Conservation (phyloP, 257 asterid genomes). For the Jacaranda copaia region DNA sequence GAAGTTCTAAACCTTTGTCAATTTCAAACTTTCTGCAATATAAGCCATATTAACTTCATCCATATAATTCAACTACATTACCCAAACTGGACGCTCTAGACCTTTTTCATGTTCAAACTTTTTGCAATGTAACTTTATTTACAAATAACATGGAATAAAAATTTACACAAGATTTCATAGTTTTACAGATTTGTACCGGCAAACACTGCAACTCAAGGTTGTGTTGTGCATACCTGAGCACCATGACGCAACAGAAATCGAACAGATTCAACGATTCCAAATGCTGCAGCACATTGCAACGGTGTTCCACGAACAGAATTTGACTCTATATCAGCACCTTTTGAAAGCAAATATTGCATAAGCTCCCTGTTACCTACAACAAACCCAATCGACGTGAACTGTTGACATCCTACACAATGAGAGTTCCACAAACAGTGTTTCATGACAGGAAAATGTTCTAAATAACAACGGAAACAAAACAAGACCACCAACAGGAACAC, state of each 20-base stretch:
- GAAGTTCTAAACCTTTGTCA: too few relatives aligned
- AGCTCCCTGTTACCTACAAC: conserved; percentile 39
- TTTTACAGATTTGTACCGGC: not conserved
- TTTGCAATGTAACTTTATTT: too few relatives aligned
- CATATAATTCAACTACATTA: too few relatives aligned
- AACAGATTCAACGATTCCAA: conserved; percentile 34
- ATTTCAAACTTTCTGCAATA: too few relatives aligned
- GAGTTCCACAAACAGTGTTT: not conserved
- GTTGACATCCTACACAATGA: not conserved
- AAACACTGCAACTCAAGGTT: not conserved
- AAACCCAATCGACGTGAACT: not conserved
- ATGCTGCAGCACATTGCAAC: conserved; percentile 33
- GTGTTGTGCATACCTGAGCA: conserved; percentile 26
- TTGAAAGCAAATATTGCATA: conserved; percentile 26
- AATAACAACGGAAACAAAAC: too few relatives aligned
- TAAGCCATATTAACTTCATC: too few relatives aligned
- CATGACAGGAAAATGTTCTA: not conserved
- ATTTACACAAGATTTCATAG: not conserved
- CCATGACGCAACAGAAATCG: conserved; percentile 34
- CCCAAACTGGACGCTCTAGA: too few relatives aligned
- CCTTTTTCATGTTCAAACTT: too few relatives aligned
- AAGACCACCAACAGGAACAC: not conserved
- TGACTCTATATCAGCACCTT: conserved; percentile 31
- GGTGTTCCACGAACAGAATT: conserved; percentile 43
- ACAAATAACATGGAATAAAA: not conserved